Conservation (phyloP, 2,329 filamentous ascomycete species). For the Fonsecaea pugnacius region DNA sequence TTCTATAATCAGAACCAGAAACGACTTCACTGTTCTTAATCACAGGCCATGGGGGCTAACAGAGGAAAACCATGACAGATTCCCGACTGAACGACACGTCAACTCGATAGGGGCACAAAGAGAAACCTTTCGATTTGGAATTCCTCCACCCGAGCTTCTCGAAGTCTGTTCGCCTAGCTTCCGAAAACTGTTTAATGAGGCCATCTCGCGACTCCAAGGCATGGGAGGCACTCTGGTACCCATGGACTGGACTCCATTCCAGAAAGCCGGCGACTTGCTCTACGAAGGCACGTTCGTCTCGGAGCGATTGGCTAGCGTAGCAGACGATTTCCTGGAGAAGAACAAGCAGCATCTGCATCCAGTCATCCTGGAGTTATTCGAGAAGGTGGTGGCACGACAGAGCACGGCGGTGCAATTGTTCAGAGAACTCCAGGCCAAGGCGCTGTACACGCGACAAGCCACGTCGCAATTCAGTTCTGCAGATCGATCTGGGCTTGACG, state of each 20-base stretch:
- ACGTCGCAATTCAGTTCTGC: conserved; percentile 25
- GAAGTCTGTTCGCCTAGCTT: conserved; percentile 49
- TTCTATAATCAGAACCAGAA: background rate
- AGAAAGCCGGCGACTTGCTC: conserved; percentile 58
- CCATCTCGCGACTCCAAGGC: conserved; percentile 45
- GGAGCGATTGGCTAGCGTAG: conserved; percentile 57
- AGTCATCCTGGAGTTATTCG: conserved; percentile 54
- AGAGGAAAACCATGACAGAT: conserved; percentile 16
- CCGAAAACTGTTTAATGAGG: conserved; percentile 50
- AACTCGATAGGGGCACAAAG: conserved; percentile 41
- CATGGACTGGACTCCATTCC: conserved; percentile 56
- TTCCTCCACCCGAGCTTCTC: conserved; percentile 53
- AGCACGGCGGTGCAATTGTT: conserved; percentile 55
- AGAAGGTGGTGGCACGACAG: conserved; percentile 44
- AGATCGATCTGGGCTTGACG: conserved; percentile 45
- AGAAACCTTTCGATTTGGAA: conserved; percentile 53
- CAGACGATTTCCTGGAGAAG: conserved; percentile 45
- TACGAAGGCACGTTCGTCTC: conserved; percentile 64
- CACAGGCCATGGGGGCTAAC: background rate
- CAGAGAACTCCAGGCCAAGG: conserved; percentile 53
- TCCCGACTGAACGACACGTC: conserved; percentile 37
- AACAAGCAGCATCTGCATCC: conserved; percentile 54
- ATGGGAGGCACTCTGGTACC: conserved; percentile 51
- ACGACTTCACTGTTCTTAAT: background rate
- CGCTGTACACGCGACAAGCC: conserved; percentile 39